Evolutionary conservation across 1,139 yeast genomes (phyloP).

Genomic region (Petasospora rhodanensis): DNA sequence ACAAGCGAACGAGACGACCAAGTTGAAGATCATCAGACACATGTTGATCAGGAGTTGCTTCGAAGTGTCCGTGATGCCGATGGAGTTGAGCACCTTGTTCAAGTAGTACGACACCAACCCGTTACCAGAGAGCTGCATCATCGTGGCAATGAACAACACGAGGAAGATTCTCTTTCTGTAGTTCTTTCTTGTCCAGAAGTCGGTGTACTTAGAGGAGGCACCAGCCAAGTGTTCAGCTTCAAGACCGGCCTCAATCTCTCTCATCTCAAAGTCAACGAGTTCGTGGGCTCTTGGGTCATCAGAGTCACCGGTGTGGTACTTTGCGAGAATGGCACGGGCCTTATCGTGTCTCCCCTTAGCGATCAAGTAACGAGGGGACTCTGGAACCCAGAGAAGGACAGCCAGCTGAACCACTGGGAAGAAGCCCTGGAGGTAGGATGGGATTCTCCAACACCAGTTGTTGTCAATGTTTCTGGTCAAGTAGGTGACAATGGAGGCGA

Average conservation of each 20-base stretch:
- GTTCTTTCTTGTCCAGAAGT: conserved; percentile 33
- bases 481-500: conserved; percentile 52
- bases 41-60: conserved; percentile 43
- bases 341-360: conserved; percentile 48
- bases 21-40: conserved; percentile 18
- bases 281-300: conserved; percentile 41
- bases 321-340: conserved; percentile 42
- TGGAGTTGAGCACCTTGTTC: conserved; percentile 42
- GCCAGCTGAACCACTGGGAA: conserved; percentile 14
- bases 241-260: conserved; percentile 21
- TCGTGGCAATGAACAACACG: conserved; percentile 30
- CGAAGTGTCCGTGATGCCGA: conserved; percentile 41
- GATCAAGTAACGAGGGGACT: conserved; percentile 68
- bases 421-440: conserved; percentile 38
- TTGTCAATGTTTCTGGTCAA: conserved; percentile 32
- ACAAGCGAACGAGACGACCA: conserved; percentile 9
- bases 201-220: conserved; percentile 28
- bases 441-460: conserved; percentile 38
- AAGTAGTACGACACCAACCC: conserved; percentile 49
- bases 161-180: conserved; percentile 40
- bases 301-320: conserved; percentile 37
- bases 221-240: conserved; percentile 36
- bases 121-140: conserved; percentile 48
- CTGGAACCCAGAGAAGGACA: conserved; percentile 40
- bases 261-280: conserved; percentile 14